A percentile compares a stretch with the other conserved stretches of the same genome.
phyloP scores from a whole-genome alignment of 441 rosid species.

The Kokia cookei region DNA sequence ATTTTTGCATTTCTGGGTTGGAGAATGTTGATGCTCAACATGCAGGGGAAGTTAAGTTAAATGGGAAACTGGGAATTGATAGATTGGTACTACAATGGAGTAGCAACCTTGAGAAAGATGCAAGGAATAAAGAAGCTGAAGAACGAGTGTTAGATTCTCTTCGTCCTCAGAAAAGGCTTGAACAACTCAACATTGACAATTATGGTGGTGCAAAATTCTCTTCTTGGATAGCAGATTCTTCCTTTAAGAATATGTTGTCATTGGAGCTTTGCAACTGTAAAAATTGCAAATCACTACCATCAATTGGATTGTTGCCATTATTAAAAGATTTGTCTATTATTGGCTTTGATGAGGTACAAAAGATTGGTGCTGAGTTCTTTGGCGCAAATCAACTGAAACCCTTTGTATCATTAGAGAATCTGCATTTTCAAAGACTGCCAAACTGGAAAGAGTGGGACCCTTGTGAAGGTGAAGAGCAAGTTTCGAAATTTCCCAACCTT shows the following conservation, averaged over 20 bases:
- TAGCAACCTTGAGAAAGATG: not conserved
- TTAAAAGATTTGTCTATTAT: not conserved
- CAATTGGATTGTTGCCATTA: constrained; percentile 2
- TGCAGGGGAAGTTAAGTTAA: not conserved
- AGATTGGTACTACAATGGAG: not conserved
- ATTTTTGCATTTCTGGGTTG: constrained; percentile 3
- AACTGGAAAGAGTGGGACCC: too few relatives aligned
- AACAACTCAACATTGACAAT: not conserved
- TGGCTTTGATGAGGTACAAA: not conserved
- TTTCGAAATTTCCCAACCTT: too few relatives aligned
- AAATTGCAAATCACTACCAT: constrained; percentile 3
- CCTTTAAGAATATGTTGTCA: too few relatives aligned
- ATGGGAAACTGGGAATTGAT: not conserved
- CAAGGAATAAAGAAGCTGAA: too few relatives aligned
- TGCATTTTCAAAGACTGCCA: constrained; percentile 7
- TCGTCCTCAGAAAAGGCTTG: too few relatives aligned
- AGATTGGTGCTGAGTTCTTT: constrained; percentile 2
- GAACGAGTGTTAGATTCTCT: too few relatives aligned
- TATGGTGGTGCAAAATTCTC: constrained; percentile 4
- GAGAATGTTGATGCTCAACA: not conserved
- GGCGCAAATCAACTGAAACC: not conserved
- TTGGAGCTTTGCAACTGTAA: not conserved
- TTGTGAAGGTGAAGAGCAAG: too few relatives aligned
- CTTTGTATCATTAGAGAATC: not conserved
- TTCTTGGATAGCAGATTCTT: constrained; percentile 6